These are phyloP conservation scores for Basipetospora chlamydospora DNA, from an alignment of 2,329 filamentous ascomycete genomes.

Conservation along the genomic window DNA sequence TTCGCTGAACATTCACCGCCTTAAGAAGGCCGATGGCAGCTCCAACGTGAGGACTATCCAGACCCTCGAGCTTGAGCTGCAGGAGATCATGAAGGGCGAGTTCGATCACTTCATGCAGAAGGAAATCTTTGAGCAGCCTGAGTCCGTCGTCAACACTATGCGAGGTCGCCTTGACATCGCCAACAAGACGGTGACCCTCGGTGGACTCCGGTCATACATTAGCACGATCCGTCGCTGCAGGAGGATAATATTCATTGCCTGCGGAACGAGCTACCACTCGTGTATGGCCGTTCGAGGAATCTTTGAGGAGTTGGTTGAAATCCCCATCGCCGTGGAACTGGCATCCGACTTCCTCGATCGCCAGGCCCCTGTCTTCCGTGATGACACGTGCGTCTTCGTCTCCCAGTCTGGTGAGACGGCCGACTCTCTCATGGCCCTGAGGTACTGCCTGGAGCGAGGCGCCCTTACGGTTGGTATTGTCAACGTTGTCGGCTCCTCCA, in stretches of 20 bases:
- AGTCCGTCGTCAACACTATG: conserved; percentile 99
- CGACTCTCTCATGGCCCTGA: conserved; percentile 89
- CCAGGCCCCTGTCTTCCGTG: conserved; percentile 94
- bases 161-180: conserved; percentile 88
- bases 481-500: conserved; percentile 96
- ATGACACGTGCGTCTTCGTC: conserved; percentile 97
- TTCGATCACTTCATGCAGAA: conserved; percentile 99
- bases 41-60: conserved; percentile 97
- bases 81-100: conserved; percentile 99
- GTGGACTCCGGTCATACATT: conserved; percentile 92
- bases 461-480: conserved; percentile 96
- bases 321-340: conserved; percentile 91
- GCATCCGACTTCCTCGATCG: conserved; percentile 97
- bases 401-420: conserved; percentile 98
- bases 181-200: conserved; percentile 90
- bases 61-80: conserved; percentile 94
- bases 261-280: conserved; percentile 95
- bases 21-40: conserved; percentile 91
- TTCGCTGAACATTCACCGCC: conserved; percentile 94
- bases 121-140: conserved; percentile 99
- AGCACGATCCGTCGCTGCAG: conserved; percentile 91
- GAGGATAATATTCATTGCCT: conserved; percentile 97
- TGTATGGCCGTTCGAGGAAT: conserved; percentile 98
- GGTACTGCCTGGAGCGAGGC: conserved; percentile 95
- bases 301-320: conserved; percentile 96